These are phyloP conservation scores for Sherardia arvensis DNA, from an alignment of 257 asterid species.

Conservation along the genomic window DNA sequence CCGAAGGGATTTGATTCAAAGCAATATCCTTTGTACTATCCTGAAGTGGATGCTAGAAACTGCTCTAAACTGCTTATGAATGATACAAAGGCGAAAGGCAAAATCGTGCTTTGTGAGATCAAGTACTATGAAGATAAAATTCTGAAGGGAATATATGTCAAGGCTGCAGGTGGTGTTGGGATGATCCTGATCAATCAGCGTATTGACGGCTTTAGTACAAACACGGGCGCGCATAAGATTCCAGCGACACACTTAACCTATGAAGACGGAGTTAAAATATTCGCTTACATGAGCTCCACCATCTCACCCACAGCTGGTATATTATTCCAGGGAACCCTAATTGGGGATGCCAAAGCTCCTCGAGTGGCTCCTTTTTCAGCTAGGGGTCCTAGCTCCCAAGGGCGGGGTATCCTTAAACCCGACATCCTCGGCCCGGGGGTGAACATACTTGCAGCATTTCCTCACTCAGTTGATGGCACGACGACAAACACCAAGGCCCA, in stretches of 20 bases:
- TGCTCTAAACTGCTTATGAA: background rate
- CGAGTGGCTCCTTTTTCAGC: conserved; percentile 7
- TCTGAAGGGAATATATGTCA: background rate
- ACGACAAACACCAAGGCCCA: background rate
- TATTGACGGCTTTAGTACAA: background rate
- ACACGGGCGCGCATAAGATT: background rate
- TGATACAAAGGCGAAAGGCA: background rate
- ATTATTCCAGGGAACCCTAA: conserved; percentile 10
- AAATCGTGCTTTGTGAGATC: conserved; percentile 6
- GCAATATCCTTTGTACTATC: conserved; percentile 1
- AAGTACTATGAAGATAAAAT: background rate
- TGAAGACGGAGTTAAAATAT: background rate
- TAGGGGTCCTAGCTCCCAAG: background rate
- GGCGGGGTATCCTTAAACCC: conserved; percentile 12
- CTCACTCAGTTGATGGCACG: background rate
- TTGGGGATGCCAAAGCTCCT: conserved; percentile 11
- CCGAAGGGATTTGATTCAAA: background rate
- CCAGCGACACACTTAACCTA: conserved; percentile 10
- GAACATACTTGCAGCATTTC: conserved; percentile 11
- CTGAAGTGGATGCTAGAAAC: background rate
- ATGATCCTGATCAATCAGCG: background rate
- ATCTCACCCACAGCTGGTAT: background rate
- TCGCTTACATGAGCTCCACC: background rate
- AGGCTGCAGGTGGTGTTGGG: conserved; percentile 9
- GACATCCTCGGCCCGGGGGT: conserved; percentile 18